phyloP scores from a whole-genome alignment of 2,329 filamentous ascomycete genomes.

The Fusarium odoratissimum region DNA sequence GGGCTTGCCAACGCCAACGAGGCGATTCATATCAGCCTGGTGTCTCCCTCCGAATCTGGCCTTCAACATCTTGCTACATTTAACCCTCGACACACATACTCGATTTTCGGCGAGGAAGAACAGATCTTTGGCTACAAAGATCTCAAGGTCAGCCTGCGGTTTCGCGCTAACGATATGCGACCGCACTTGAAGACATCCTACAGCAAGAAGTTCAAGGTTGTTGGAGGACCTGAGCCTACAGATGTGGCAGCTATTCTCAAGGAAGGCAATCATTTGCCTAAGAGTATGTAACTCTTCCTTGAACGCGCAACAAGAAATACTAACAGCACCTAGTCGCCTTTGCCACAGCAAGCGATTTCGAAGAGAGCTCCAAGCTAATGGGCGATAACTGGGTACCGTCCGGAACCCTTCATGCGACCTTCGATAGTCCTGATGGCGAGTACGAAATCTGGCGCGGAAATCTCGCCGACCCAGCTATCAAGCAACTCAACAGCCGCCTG shows the following conservation, averaged over 20 bases:
- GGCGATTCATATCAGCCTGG: slow-evolving; percentile 70
- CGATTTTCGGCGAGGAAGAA: slow-evolving; percentile 94
- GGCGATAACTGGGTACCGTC: slow-evolving; percentile 73
- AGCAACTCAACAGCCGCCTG: slow-evolving; percentile 79
- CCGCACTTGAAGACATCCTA: slow-evolving; percentile 80
- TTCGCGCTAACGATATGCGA: slow-evolving; percentile 77
- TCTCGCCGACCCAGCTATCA: slow-evolving; percentile 75
- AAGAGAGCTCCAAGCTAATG: slow-evolving; percentile 63
- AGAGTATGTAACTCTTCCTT: slow-evolving; percentile 60
- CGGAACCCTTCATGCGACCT: slow-evolving; percentile 75
- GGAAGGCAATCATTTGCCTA: slow-evolving; percentile 74
- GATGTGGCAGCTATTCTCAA: slow-evolving; percentile 75
- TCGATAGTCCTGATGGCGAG: slow-evolving; percentile 69
- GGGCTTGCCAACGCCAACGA: slow-evolving; percentile 72
- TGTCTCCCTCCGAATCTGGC: slow-evolving; percentile 60
- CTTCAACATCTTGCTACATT: slow-evolving; percentile 75
- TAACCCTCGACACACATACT: slow-evolving; percentile 87
- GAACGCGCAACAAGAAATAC: background rate
- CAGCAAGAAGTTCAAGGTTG: slow-evolving; percentile 74
- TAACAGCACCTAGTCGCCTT: slow-evolving; percentile 69
- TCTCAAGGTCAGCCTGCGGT: slow-evolving; percentile 79
- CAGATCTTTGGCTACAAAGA: slow-evolving; percentile 90
- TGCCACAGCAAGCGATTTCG: slow-evolving; percentile 70
- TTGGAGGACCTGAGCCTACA: slow-evolving; percentile 75
- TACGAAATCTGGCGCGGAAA: slow-evolving; percentile 90